These are phyloP conservation scores for Funneliformis mosseae DNA, from an alignment of 192 early-diverging fungal species.

Conservation along the genomic window DNA sequence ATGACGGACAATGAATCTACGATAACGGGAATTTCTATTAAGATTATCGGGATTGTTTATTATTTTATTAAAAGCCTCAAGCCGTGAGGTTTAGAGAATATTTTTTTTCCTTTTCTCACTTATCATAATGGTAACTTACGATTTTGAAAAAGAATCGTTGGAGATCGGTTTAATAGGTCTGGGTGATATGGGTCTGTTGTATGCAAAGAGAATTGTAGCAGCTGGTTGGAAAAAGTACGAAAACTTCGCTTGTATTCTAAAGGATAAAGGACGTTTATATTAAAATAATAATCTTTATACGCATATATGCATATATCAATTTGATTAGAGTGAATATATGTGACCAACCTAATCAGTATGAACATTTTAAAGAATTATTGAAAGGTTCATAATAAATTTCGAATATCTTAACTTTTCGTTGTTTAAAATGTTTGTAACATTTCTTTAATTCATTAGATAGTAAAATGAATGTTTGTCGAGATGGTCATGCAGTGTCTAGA, in stretches of 20 bases:
- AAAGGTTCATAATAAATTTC: slow-evolving; percentile 44
- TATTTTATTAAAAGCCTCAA: background rate
- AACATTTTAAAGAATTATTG: slow-evolving; percentile 63
- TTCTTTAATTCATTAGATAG: slow-evolving; percentile 35
- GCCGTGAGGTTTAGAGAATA: background rate
- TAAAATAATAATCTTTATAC: too few relatives aligned
- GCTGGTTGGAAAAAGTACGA: slow-evolving; percentile 79
- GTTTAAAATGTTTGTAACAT: too few relatives aligned
- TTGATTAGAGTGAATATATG: slow-evolving; percentile 77
- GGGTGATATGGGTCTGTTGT: slow-evolving; percentile 95
- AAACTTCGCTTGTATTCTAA: background rate
- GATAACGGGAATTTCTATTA: too few relatives aligned
- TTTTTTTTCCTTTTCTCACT: background rate
- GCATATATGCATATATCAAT: too few relatives aligned
- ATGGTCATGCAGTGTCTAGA: slow-evolving; percentile 86
- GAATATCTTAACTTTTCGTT: slow-evolving; percentile 18
- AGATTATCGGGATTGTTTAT: too few relatives aligned
- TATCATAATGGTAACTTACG: background rate
- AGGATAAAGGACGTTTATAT: background rate
- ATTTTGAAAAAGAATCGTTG: slow-evolving; percentile 48
- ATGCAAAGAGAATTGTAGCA: slow-evolving; percentile 68
- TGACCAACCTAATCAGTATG: slow-evolving; percentile 79
- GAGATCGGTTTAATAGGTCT: slow-evolving; percentile 93
- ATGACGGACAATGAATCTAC: too few relatives aligned
- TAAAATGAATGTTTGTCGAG: slow-evolving; percentile 64